A percentile compares a stretch with the other conserved stretches of the same genome.
These are phyloP conservation scores for Geotrichum ghanense DNA, from an alignment of 805 yeast species.

Conservation along the genomic window DNA sequence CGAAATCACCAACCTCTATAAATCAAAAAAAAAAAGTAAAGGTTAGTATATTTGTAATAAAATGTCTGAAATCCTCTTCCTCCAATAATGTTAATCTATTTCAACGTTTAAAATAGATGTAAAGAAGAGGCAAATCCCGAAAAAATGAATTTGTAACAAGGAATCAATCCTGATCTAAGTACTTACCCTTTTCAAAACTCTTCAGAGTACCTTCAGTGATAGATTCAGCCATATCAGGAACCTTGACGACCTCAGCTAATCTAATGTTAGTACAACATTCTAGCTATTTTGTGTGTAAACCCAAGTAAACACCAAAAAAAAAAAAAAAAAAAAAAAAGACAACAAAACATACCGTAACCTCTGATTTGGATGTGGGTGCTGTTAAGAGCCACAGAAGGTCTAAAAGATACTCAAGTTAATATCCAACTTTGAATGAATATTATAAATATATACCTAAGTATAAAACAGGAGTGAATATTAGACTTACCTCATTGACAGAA, in stretches of 20 bases:
- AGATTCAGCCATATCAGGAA: conserved; percentile 98
- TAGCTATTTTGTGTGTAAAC: background rate
- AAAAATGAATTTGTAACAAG: too few relatives aligned
- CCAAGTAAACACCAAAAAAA: background rate
- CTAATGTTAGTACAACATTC: background rate
- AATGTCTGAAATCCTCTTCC: too few relatives aligned
- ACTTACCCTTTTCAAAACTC: conserved; percentile 30
- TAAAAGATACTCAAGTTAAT: background rate
- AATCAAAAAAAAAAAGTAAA: too few relatives aligned
- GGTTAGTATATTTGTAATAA: too few relatives aligned
- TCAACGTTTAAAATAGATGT: too few relatives aligned
- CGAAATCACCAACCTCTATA: conserved; percentile 79
- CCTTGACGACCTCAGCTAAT: conserved; percentile 49
- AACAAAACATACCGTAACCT: conserved; percentile 11
- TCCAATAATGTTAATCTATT: too few relatives aligned
- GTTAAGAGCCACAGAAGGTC: conserved; percentile 1
- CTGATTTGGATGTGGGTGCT: conserved; percentile 6
- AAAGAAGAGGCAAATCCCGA: too few relatives aligned
- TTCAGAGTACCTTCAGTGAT: conserved; percentile 92
- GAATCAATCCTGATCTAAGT: too few relatives aligned
- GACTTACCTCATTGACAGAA: background rate
- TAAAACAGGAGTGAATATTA: background rate
- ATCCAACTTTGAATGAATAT: background rate
- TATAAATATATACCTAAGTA: background rate
- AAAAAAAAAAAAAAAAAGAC: too few relatives aligned